Percentiles rank a stretch among this genome's conserved stretches.
Evolutionary conservation across 148 eudicot species (phyloP).

Genomic region (Amaranthus palmeri): DNA sequence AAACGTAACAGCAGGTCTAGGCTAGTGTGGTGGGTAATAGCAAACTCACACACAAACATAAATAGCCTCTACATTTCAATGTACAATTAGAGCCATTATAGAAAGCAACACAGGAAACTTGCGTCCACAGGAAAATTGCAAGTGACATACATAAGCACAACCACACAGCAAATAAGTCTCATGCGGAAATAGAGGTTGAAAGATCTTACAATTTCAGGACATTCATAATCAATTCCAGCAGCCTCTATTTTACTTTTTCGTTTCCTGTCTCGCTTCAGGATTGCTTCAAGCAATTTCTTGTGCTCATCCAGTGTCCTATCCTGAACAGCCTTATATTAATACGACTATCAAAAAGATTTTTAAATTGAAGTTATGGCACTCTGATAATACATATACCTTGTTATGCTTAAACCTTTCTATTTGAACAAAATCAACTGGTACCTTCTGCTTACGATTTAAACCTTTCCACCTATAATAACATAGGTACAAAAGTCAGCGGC

Average conservation of each 20-base stretch:
- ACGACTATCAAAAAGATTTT: not conserved
- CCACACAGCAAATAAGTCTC: not conserved
- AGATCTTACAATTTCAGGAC: constrained; percentile 74
- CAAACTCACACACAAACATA: not conserved
- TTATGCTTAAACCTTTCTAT: constrained; percentile 63
- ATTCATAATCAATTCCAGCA: constrained; percentile 88
- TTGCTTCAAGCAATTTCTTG: constrained; percentile 58
- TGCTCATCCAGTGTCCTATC: constrained; percentile 76
- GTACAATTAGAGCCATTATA: not conserved
- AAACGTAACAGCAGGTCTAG: no score
- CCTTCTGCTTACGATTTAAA: constrained; percentile 37
- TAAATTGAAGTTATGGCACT: not conserved
- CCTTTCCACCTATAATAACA: constrained; percentile 68
- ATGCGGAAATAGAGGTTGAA: not conserved
- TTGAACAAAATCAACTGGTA: constrained; percentile 52
- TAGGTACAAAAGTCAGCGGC: not conserved
- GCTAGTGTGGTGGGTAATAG: no score
- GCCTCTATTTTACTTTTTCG: constrained; percentile 69
- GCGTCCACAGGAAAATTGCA: no score
- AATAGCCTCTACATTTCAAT: not conserved
- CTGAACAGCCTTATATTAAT: constrained; percentile 30
- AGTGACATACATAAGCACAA: no score
- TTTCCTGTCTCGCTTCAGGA: constrained; percentile 62
- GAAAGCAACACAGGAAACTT: not conserved
- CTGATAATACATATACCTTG: constrained; percentile 43